phyloP scores from a whole-genome alignment of 2,329 filamentous ascomycete genomes.

The Aspergillus texensis region DNA sequence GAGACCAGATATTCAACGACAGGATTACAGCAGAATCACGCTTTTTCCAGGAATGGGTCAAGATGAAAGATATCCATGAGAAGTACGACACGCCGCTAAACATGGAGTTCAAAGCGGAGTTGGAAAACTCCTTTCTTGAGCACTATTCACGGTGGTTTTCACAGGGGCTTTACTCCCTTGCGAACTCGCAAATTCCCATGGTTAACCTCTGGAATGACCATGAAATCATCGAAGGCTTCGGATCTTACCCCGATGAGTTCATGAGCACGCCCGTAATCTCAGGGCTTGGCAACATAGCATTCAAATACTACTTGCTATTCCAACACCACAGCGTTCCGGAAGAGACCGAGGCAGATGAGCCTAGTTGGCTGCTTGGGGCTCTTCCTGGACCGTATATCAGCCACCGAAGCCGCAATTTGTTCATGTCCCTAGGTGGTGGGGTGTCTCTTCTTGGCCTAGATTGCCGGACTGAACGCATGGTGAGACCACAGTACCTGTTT shows the following conservation, averaged over 20 bases:
- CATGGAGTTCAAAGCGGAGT: constrained; percentile 78
- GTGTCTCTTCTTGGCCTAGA: constrained; percentile 85
- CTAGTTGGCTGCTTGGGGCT: constrained; percentile 85
- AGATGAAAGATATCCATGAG: constrained; percentile 74
- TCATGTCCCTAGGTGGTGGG: constrained; percentile 78
- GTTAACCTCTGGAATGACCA: constrained; percentile 98
- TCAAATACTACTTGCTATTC: constrained; percentile 99
- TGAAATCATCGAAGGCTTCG: constrained; percentile 87
- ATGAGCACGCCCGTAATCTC: constrained; percentile 90
- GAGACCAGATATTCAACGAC: constrained; percentile 97
- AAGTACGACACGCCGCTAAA: constrained; percentile 81
- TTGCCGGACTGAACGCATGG: constrained; percentile 84
- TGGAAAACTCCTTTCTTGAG: constrained; percentile 86
- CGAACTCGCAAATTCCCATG: constrained; percentile 94
- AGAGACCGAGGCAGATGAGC: constrained; percentile 81
- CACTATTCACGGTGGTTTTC: constrained; percentile 95
- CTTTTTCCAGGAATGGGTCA: constrained; percentile 81
- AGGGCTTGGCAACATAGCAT: constrained; percentile 85
- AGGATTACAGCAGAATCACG: constrained; percentile 72
- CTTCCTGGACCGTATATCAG: constrained; percentile 86
- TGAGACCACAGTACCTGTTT: constrained; percentile 24
- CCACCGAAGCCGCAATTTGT: constrained; percentile 81
- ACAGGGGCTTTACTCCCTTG: constrained; percentile 89
- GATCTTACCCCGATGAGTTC: constrained; percentile 88
- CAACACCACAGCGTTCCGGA: constrained; percentile 87